A percentile compares a stretch with the other conserved stretches of the same genome.
Conservation (phyloP, 768 basidiomycete genomes). For the Antrodiella citrinella region DNA sequence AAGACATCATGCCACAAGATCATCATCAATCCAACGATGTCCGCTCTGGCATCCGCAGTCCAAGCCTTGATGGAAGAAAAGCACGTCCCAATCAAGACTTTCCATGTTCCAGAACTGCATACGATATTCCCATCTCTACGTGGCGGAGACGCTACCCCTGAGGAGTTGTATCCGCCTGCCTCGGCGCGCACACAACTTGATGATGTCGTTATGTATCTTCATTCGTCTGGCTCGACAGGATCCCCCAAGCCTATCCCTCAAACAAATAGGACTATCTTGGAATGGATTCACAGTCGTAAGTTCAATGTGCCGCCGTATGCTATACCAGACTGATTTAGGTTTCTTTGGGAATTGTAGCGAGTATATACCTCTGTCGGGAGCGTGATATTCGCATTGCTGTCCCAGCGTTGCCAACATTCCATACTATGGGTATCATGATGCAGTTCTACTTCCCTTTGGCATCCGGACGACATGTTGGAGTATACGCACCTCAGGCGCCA, state of each 20-base stretch:
- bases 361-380: no score
- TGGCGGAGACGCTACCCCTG: slow-evolving; percentile 3
- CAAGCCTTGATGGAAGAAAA: slow-evolving; percentile 11
- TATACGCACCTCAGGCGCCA: slow-evolving; percentile 9
- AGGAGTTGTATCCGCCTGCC: slow-evolving; percentile 2
- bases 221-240: slow-evolving; percentile 45
- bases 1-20: slow-evolving; percentile 31
- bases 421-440: slow-evolving; percentile 8
- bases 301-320: no score
- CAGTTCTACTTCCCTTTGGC: slow-evolving; percentile 7
- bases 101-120: slow-evolving; percentile 11
- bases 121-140: slow-evolving; percentile 9
- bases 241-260: slow-evolving; percentile 33
- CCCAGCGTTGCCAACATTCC: slow-evolving; percentile 10
- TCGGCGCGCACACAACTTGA: background rate
- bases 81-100: slow-evolving; percentile 6
- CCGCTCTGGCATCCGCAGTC: slow-evolving; percentile 24
- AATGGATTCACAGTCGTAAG: slow-evolving; percentile 13
- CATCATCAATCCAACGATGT: slow-evolving; percentile 26
- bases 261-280: slow-evolving; percentile 10
- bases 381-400: background rate
- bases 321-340: no score
- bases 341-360: no score
- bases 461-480: slow-evolving; percentile 3
- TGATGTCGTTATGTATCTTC: slow-evolving; percentile 27